Evolutionary conservation across 2,329 filamentous ascomycete genomes (phyloP).

Genomic region (Triangularia setosa): DNA sequence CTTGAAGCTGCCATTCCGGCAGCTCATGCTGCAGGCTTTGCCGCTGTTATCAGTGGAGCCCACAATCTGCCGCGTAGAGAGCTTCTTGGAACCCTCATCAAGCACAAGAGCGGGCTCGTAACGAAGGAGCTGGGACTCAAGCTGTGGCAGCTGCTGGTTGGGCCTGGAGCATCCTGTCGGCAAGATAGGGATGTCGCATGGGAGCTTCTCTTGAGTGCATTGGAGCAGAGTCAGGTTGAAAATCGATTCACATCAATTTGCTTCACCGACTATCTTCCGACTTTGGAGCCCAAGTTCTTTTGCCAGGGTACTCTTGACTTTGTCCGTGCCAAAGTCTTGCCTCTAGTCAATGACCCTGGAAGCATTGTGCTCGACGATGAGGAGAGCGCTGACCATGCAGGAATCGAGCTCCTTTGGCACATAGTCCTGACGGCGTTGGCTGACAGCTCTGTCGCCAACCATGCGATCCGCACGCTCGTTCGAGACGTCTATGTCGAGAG

Average conservation of each 20-base stretch:
- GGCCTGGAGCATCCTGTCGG: slow-evolving; percentile 54
- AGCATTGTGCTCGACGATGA: slow-evolving; percentile 50
- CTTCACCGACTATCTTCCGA: slow-evolving; percentile 53
- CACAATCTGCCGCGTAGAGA: slow-evolving; percentile 53
- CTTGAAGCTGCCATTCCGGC: slow-evolving; percentile 52
- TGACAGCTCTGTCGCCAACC: slow-evolving; percentile 59
- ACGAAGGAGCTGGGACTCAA: slow-evolving; percentile 56
- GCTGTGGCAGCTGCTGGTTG: slow-evolving; percentile 72
- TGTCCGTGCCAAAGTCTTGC: slow-evolving; percentile 49
- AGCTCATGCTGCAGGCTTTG: slow-evolving; percentile 40
- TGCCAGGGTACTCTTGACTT: slow-evolving; percentile 61
- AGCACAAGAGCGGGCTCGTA: slow-evolving; percentile 58
- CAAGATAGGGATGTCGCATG: slow-evolving; percentile 65
- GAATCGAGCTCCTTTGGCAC: slow-evolving; percentile 74
- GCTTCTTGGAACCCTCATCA: slow-evolving; percentile 55
- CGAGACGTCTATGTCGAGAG: slow-evolving; percentile 65
- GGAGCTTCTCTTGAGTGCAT: slow-evolving; percentile 56
- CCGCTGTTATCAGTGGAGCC: slow-evolving; percentile 43
- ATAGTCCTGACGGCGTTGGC: slow-evolving; percentile 66
- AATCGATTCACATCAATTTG: slow-evolving; percentile 56
- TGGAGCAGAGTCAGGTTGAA: slow-evolving; percentile 38
- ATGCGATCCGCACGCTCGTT: slow-evolving; percentile 68
- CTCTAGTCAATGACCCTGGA: slow-evolving; percentile 42
- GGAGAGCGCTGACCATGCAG: slow-evolving; percentile 48
- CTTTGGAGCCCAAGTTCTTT: slow-evolving; percentile 54